Conservation (phyloP, 768 basidiomycete genomes). For the Rhizopogon rudus region DNA sequence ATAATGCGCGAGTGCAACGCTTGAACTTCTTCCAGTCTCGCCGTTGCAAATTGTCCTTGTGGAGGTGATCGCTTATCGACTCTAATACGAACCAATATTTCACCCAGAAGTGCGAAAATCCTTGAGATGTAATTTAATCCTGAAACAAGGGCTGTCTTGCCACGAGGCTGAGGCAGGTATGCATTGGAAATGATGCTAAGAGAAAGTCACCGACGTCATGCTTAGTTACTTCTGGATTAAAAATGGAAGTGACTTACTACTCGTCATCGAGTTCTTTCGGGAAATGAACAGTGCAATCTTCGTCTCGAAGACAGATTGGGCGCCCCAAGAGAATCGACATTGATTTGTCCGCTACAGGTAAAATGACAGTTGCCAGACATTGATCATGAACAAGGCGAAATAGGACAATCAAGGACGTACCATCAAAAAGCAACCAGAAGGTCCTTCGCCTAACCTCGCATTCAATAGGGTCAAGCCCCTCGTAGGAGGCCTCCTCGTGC, state of each 20-base stretch:
- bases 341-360: conserved; percentile 72
- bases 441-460: conserved; percentile 80
- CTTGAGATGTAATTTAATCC: conserved; percentile 86
- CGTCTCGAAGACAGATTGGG: conserved; percentile 82
- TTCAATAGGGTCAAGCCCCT: conserved; percentile 81
- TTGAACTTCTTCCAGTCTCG: conserved; percentile 79
- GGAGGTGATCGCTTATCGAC: conserved; percentile 85
- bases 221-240: conserved; percentile 21
- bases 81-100: conserved; percentile 82
- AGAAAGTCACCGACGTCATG: conserved; percentile 10
- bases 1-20: conserved; percentile 75
- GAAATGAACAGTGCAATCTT: conserved; percentile 87
- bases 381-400: conserved; percentile 3
- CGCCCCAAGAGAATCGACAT: conserved; percentile 82
- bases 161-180: conserved; percentile 83
- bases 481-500: conserved; percentile 84
- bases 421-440: conserved; percentile 90
- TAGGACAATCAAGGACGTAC: conserved; percentile 34
- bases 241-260: conserved; percentile 52
- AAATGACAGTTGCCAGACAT: neutral
- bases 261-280: conserved; percentile 87
- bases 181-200: conserved; percentile 76
- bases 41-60: conserved; percentile 81
- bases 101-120: conserved; percentile 80
- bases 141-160: conserved; percentile 78